A percentile compares a stretch with the other conserved stretches of the same genome.
Conservation (phyloP, 1,284 basidiomycete species). For the Abortiporus biennis region DNA sequence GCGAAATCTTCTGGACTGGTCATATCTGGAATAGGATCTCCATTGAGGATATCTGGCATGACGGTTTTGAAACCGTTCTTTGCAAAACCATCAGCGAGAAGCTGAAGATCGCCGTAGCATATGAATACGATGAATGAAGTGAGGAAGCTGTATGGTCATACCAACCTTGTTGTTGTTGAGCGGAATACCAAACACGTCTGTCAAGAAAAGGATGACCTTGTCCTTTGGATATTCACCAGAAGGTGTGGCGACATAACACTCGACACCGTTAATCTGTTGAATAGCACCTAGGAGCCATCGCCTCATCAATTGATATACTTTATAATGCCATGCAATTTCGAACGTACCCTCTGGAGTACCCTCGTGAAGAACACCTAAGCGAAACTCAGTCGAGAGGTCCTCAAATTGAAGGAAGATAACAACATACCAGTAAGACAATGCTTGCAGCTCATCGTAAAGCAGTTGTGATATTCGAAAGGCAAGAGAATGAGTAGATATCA, state of each 20-base stretch:
- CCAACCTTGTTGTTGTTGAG: constrained; percentile 46
- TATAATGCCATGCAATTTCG: constrained; percentile 35
- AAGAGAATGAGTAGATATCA: too few relatives aligned
- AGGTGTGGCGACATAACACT: constrained; percentile 47
- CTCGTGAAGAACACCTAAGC: constrained; percentile 50
- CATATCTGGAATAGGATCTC: constrained; percentile 44
- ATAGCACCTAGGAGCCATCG: constrained; percentile 38
- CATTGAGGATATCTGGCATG: constrained; percentile 53
- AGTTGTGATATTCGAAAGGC: too few relatives aligned
- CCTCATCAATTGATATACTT: too few relatives aligned
- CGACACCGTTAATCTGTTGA: constrained; percentile 40
- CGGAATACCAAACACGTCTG: constrained; percentile 64
- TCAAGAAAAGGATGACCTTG: constrained; percentile 50
- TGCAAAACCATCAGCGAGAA: constrained; percentile 70
- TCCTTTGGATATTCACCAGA: constrained; percentile 42
- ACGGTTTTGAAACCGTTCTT: constrained; percentile 64
- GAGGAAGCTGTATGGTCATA: constrained; percentile 5
- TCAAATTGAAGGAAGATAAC: too few relatives aligned
- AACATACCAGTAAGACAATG: too few relatives aligned
- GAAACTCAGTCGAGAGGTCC: too few relatives aligned
- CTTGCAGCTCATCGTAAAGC: too few relatives aligned
- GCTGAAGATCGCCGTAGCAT: constrained; percentile 37
- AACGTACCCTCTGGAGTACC: constrained; percentile 42
- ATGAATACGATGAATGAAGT: neutral
- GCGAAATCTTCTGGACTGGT: constrained; percentile 36